These are phyloP conservation scores for Trypanosoma boissoni DNA, from an alignment of 208 protist species.

Conservation along the genomic window DNA sequence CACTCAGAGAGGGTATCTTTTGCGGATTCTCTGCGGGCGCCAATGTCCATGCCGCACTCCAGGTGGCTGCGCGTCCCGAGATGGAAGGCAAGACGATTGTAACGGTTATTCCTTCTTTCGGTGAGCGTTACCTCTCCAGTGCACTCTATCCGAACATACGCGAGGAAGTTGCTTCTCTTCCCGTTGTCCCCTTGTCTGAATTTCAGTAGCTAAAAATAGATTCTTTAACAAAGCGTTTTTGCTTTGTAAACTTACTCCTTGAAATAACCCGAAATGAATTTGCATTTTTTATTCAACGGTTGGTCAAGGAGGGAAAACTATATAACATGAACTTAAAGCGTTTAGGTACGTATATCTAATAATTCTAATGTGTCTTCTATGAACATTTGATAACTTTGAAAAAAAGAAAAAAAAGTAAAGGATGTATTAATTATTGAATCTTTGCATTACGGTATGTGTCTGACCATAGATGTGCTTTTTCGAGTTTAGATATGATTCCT, in stretches of 20 bases:
- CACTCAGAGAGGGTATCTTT: slow-evolving; percentile 79
- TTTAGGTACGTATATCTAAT: no score
- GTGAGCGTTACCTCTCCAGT: slow-evolving; percentile 89
- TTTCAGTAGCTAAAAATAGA: slow-evolving; percentile 31
- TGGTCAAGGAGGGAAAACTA: no score
- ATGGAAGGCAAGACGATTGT: slow-evolving; percentile 89
- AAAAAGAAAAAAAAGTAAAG: slow-evolving; percentile 18
- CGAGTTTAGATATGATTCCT: no score
- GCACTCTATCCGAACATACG: slow-evolving; percentile 66
- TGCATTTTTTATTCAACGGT: no score
- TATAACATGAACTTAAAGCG: no score
- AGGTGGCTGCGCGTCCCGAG: slow-evolving; percentile 74
- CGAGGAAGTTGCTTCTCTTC: slow-evolving; percentile 61
- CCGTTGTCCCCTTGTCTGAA: slow-evolving; percentile 70
- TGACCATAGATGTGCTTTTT: no score
- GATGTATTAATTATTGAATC: neutral
- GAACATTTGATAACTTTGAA: no score
- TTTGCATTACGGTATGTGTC: neutral
- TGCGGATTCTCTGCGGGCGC: slow-evolving; percentile 83
- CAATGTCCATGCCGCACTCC: slow-evolving; percentile 80
- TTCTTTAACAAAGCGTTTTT: slow-evolving; percentile 7
- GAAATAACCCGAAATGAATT: no score
- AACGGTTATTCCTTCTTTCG: slow-evolving; percentile 85
- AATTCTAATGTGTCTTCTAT: no score
- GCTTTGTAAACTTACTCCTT: slow-evolving; percentile 1